These are phyloP conservation scores for Scheffersomyces lignosus DNA, from an alignment of 805 yeast species.

Conservation along the genomic window DNA sequence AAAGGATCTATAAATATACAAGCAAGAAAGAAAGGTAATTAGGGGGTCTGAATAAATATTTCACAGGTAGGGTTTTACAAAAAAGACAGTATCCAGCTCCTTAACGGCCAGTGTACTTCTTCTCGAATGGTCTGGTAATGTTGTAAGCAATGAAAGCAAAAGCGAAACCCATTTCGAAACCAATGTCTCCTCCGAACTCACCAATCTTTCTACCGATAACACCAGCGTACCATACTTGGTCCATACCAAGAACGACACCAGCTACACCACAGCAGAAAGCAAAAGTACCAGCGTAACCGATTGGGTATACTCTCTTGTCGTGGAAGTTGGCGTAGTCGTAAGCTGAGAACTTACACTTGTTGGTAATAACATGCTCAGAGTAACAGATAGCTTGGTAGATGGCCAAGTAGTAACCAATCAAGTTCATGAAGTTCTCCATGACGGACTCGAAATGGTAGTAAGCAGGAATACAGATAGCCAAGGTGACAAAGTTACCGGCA, in stretches of 20 bases:
- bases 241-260: slow-evolving; percentile 87
- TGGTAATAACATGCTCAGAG: slow-evolving; percentile 84
- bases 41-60: no score
- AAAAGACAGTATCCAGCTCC: no score
- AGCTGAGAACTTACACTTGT: slow-evolving; percentile 55
- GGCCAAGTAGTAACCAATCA: slow-evolving; percentile 89
- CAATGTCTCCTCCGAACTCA: slow-evolving; percentile 77
- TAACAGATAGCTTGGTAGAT: slow-evolving; percentile 73
- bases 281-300: slow-evolving; percentile 74
- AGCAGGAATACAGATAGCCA: slow-evolving; percentile 89
- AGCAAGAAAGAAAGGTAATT: no score
- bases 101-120: slow-evolving; percentile 58
- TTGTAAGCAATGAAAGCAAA: slow-evolving; percentile 67
- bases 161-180: slow-evolving; percentile 72
- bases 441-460: slow-evolving; percentile 70
- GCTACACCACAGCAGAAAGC: slow-evolving; percentile 83
- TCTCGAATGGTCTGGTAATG: slow-evolving; percentile 61
- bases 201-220: slow-evolving; percentile 65
- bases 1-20: no score
- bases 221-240: slow-evolving; percentile 82
- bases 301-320: slow-evolving; percentile 59
- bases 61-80: no score
- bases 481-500: slow-evolving; percentile 68
- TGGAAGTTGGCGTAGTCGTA: slow-evolving; percentile 66
- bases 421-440: slow-evolving; percentile 85